Percentiles rank a stretch among this genome's conserved stretches.
Evolutionary conservation across 768 basidiomycete genomes (phyloP).

Genomic region (Auriscalpium microsporum): DNA sequence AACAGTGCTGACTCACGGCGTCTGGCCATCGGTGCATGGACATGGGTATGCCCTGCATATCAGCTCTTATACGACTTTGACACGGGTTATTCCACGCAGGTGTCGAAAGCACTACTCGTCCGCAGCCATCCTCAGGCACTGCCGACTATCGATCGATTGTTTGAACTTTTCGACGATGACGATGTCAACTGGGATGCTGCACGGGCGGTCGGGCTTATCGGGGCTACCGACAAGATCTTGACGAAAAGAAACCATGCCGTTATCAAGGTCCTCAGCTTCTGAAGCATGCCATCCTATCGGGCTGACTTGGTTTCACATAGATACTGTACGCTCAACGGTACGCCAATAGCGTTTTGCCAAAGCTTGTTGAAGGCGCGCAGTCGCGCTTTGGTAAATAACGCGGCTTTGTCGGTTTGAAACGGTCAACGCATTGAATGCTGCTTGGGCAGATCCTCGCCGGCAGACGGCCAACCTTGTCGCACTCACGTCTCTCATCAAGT

Average conservation of each 20-base stretch:
- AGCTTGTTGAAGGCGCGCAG: slow-evolving; percentile 60
- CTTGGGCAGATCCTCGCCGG: slow-evolving; percentile 34
- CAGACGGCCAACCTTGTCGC: slow-evolving; percentile 76
- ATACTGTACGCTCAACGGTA: slow-evolving; percentile 71
- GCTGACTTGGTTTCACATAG: slow-evolving; percentile 27
- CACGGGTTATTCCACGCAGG: slow-evolving; percentile 31
- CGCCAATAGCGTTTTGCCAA: slow-evolving; percentile 62
- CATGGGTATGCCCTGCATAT: slow-evolving; percentile 44
- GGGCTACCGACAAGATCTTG: slow-evolving; percentile 51
- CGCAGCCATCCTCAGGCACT: slow-evolving; percentile 56
- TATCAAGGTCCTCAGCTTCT: slow-evolving; percentile 46
- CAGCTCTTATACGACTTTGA: neutral
- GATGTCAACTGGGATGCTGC: slow-evolving; percentile 67
- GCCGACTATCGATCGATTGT: slow-evolving; percentile 51
- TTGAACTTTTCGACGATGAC: slow-evolving; percentile 62
- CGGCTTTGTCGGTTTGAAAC: too few species aligned
- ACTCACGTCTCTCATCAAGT: slow-evolving; percentile 70
- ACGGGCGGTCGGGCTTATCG: slow-evolving; percentile 60
- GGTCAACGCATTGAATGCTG: neutral
- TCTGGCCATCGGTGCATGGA: slow-evolving; percentile 51
- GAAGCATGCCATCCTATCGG: too few species aligned
- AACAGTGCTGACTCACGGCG: slow-evolving; percentile 32
- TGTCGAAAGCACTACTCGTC: slow-evolving; percentile 72
- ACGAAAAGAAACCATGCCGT: slow-evolving; percentile 74
- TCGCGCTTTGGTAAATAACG: slow-evolving; percentile 39